Conservation (phyloP, 2,329 filamentous ascomycete genomes). For the Alternaria sp. region DNA sequence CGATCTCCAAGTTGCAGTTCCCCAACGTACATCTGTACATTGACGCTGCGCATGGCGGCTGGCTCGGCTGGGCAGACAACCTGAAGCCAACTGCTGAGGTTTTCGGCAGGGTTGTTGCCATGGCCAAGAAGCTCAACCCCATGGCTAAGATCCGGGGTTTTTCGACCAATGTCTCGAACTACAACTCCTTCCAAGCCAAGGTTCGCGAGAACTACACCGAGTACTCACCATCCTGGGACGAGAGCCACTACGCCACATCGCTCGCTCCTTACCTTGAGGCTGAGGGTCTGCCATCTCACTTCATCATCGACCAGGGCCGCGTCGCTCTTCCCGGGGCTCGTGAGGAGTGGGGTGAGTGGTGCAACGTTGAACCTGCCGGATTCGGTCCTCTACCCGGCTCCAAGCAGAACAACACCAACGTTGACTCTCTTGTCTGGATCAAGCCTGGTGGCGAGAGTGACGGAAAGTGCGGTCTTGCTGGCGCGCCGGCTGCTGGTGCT, state of each 20-base stretch:
- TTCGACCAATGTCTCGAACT: constrained; percentile 37
- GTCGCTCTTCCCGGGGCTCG: constrained; percentile 31
- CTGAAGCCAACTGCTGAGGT: constrained; percentile 33
- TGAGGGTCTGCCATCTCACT: constrained; percentile 32
- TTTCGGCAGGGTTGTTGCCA: constrained; percentile 30
- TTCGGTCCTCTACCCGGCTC: constrained; percentile 27
- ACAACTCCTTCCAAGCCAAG: constrained; percentile 35
- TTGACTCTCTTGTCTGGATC: constrained; percentile 41
- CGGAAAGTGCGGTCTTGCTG: constrained; percentile 31
- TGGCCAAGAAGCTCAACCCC: constrained; percentile 32
- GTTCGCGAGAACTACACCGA: constrained; percentile 36
- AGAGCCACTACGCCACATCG: constrained; percentile 32
- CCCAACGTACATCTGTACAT: constrained; percentile 38
- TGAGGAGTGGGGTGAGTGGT: constrained; percentile 39
- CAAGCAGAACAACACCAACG: constrained; percentile 28
- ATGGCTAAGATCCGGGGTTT: constrained; percentile 34
- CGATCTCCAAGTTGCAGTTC: constrained; percentile 36
- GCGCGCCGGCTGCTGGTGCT: constrained; percentile 34
- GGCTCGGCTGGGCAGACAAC: constrained; percentile 41
- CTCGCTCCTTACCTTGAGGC: constrained; percentile 28
- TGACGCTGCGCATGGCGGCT: constrained; percentile 39
- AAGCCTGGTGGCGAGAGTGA: constrained; percentile 42
- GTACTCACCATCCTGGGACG: constrained; percentile 31
- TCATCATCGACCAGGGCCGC: constrained; percentile 40
- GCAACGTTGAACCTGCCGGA: constrained; percentile 34